A percentile compares a stretch with the other conserved stretches of the same genome.
These are phyloP conservation scores for Thalassiosira livingstoniorum DNA, from an alignment of 352 stramenopile genomes.

Conservation along the genomic window DNA sequence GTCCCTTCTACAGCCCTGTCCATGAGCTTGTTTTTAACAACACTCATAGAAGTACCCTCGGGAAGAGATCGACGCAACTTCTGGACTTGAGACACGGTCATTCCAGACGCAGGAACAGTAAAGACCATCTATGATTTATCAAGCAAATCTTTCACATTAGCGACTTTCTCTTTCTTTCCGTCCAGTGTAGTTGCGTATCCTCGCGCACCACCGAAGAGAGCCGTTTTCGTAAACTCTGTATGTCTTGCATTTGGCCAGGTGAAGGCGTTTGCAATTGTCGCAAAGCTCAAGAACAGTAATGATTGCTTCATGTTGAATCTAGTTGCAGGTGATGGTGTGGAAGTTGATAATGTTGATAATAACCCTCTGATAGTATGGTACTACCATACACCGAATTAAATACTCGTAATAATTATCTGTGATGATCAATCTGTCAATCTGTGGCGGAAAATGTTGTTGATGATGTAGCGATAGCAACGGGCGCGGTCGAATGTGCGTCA, in stretches of 20 bases:
- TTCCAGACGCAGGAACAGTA: slow-evolving; percentile 71
- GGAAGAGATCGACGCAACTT: slow-evolving; percentile 80
- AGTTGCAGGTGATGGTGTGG: no score
- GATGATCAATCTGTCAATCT: no score
- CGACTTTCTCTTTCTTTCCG: slow-evolving; percentile 75
- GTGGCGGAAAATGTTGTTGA: no score
- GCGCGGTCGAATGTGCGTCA: no score
- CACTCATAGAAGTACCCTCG: slow-evolving; percentile 76
- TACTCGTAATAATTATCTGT: no score
- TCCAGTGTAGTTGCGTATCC: slow-evolving; percentile 74
- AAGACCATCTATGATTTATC: slow-evolving; percentile 85
- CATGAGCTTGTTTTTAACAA: slow-evolving; percentile 90
- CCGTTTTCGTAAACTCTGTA: slow-evolving; percentile 27
- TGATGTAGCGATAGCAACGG: no score
- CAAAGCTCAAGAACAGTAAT: slow-evolving; percentile 44
- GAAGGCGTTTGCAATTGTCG: slow-evolving; percentile 38
- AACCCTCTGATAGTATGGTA: no score
- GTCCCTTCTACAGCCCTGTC: slow-evolving; percentile 80
- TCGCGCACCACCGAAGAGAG: slow-evolving; percentile 69
- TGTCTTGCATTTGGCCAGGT: background rate
- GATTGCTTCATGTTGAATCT: slow-evolving; percentile 64
- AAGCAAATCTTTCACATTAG: slow-evolving; percentile 73
- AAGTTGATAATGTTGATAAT: no score
- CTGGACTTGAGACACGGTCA: slow-evolving; percentile 79
- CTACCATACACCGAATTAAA: no score